These are phyloP conservation scores for Lenzites betulinus DNA, from an alignment of 768 basidiomycete species.

Conservation along the genomic window DNA sequence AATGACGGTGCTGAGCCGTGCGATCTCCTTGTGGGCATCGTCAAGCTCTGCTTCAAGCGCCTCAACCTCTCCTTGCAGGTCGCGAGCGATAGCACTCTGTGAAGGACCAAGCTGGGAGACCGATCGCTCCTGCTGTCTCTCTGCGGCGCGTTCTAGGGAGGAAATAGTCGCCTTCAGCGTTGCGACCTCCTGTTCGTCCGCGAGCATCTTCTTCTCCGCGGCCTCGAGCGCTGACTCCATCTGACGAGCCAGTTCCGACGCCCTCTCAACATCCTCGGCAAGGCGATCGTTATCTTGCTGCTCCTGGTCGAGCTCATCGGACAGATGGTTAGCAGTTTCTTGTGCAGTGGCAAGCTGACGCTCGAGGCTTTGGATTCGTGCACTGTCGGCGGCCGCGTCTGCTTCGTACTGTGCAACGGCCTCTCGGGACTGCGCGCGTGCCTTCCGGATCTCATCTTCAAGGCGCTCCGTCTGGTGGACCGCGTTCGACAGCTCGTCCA, in stretches of 20 bases:
- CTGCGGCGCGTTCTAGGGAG: conserved; percentile 57
- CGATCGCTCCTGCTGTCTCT: conserved; percentile 31
- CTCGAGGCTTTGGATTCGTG: conserved; percentile 59
- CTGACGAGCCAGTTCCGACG: conserved; percentile 59
- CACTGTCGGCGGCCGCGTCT: conserved; percentile 51
- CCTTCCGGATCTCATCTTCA: conserved; percentile 37
- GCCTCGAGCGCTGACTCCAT: conserved; percentile 78
- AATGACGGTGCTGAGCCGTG: conserved; percentile 63
- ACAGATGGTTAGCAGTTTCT: conserved; percentile 46
- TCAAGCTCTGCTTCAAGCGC: conserved; percentile 77
- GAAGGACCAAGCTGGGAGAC: conserved; percentile 31
- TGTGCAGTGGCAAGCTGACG: conserved; percentile 50
- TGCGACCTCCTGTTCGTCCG: conserved; percentile 56
- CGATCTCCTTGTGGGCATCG: conserved; percentile 74
- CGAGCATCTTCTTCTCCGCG: conserved; percentile 67
- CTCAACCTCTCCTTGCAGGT: conserved; percentile 55
- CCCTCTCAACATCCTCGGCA: conserved; percentile 52
- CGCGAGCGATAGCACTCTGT: conserved; percentile 35
- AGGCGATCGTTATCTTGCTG: conserved; percentile 52
- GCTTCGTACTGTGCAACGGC: conserved; percentile 61
- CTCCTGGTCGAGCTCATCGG: conserved; percentile 48
- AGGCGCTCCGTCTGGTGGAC: conserved; percentile 25
- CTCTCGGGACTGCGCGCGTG: conserved; percentile 43
- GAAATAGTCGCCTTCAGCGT: conserved; percentile 53
- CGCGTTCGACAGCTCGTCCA: conserved; percentile 27